phyloP scores from a whole-genome alignment of 2,329 filamentous ascomycete species.

The Fusarium algeriense region DNA sequence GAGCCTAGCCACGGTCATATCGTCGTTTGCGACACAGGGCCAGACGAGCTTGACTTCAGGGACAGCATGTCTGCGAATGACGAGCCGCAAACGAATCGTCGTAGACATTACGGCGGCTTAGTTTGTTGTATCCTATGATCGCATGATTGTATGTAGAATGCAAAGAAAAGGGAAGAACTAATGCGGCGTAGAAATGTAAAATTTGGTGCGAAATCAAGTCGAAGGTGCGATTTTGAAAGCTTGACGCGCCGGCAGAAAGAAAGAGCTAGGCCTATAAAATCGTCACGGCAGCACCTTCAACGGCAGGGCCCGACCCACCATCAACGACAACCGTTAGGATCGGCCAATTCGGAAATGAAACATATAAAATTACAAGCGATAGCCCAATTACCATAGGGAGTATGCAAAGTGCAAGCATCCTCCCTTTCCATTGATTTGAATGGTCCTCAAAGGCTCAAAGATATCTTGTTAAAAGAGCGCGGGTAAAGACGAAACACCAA shows the following conservation, averaged over 20 bases:
- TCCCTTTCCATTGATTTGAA: not conserved
- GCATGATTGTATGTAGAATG: slow-evolving; percentile 26
- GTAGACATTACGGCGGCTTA: slow-evolving; percentile 45
- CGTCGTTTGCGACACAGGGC: slow-evolving; percentile 68
- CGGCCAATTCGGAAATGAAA: not conserved
- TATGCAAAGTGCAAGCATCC: too few relatives aligned
- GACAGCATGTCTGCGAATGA: slow-evolving; percentile 78
- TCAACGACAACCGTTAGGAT: not conserved
- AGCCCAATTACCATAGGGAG: too few relatives aligned
- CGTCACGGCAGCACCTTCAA: slow-evolving; percentile 14
- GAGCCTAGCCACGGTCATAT: slow-evolving; percentile 80
- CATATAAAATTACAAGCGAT: too few relatives aligned
- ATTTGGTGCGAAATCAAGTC: slow-evolving; percentile 15
- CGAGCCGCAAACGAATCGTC: slow-evolving; percentile 77
- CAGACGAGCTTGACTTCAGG: slow-evolving; percentile 80
- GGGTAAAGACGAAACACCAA: too few relatives aligned
- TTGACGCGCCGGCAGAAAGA: slow-evolving; percentile 26
- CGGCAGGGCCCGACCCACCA: slow-evolving; percentile 13
- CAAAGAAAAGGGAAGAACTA: not conserved
- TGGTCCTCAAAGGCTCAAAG: not conserved
- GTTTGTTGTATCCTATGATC: slow-evolving; percentile 7
- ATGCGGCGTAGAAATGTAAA: not conserved
- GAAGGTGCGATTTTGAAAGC: slow-evolving; percentile 33
- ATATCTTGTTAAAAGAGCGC: not conserved
- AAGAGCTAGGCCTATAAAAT: slow-evolving; percentile 18